Percentiles rank a stretch among this genome's conserved stretches.
These are phyloP conservation scores for Auricularia sp. DNA, from an alignment of 768 basidiomycete species.

Conservation along the genomic window DNA sequence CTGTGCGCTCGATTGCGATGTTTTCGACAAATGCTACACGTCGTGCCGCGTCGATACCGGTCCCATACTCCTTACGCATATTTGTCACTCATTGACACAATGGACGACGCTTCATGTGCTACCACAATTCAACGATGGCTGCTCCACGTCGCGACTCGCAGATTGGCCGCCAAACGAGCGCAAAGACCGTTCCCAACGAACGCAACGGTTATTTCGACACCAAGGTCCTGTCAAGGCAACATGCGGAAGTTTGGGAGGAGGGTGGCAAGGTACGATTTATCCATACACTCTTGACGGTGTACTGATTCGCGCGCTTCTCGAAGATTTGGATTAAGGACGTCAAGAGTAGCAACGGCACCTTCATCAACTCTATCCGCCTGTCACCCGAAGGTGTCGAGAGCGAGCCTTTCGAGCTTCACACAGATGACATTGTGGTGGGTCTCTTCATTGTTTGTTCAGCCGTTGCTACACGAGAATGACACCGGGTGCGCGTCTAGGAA, in stretches of 20 bases:
- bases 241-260: conserved; percentile 40
- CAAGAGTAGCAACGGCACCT: conserved; percentile 77
- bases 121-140: background rate
- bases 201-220: conserved; percentile 83
- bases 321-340: conserved; percentile 98
- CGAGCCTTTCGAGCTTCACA: conserved; percentile 87
- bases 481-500: conserved; percentile 43
- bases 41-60: too few species aligned
- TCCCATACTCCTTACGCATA: too few species aligned
- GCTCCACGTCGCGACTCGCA: conserved; percentile 17
- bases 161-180: conserved; percentile 96
- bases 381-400: conserved; percentile 84
- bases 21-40: background rate
- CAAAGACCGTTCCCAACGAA: conserved; percentile 83
- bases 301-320: background rate
- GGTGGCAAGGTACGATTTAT: conserved; percentile 26
- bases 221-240: conserved; percentile 34
- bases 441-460: background rate
- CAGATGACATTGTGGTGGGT: conserved; percentile 90
- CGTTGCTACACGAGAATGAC: too few species aligned
- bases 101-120: too few species aligned
- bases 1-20: background rate
- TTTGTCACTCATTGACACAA: too few species aligned
- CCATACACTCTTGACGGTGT: background rate
- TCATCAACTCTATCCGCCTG: conserved; percentile 91